phyloP scores from a whole-genome alignment of 495 filamentous ascomycete species.

The Lophiotrema nucula region DNA sequence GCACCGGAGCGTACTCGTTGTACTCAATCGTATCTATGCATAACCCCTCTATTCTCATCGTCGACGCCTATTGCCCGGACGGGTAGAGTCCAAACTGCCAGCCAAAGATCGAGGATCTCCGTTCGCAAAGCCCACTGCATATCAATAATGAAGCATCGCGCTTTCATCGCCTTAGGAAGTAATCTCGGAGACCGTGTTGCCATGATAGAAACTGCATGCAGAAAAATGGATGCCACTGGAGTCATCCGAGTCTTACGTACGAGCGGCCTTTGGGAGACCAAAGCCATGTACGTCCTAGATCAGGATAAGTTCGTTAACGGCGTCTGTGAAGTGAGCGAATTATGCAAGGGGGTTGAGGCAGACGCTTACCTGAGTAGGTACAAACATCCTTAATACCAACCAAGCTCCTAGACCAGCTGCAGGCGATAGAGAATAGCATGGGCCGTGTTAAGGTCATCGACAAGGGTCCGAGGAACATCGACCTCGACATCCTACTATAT shows the following conservation, averaged over 20 bases:
- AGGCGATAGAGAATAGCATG: constrained; percentile 74
- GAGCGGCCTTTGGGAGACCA: constrained; percentile 88
- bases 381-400: constrained; percentile 75
- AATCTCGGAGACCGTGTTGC: constrained; percentile 84
- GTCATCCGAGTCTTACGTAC: constrained; percentile 75
- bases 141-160: constrained; percentile 47
- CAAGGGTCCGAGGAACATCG: constrained; percentile 90
- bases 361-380: constrained; percentile 53
- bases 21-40: too few species aligned
- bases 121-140: too few species aligned
- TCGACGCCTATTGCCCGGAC: too few species aligned
- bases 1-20: too few species aligned
- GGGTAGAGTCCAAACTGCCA: too few species aligned
- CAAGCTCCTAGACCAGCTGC: constrained; percentile 72
- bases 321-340: constrained; percentile 74
- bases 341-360: neutral
- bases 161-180: constrained; percentile 86
- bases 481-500: constrained; percentile 91
- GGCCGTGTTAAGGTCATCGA: constrained; percentile 82
- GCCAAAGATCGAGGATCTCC: too few species aligned
- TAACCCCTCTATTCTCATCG: too few species aligned
- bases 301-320: constrained; percentile 90
- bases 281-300: constrained; percentile 92
- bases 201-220: constrained; percentile 79
- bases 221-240: constrained; percentile 62